Conservation (phyloP, 2,329 filamentous ascomycete species). For the Diaporthe sp. region DNA sequence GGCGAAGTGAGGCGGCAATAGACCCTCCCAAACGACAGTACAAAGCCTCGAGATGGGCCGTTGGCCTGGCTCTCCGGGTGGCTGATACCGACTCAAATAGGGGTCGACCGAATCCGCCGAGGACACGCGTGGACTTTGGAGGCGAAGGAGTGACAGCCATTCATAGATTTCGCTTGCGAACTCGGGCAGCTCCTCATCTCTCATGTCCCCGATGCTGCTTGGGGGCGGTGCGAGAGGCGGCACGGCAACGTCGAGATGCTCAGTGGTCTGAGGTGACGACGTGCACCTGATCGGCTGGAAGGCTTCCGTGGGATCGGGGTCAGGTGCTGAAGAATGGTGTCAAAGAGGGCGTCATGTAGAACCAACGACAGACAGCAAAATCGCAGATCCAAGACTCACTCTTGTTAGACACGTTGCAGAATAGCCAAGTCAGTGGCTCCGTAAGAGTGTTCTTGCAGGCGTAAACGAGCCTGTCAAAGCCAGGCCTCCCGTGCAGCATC, state of each 20-base stretch:
- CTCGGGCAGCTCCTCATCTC: slow-evolving; percentile 70
- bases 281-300: slow-evolving; percentile 59
- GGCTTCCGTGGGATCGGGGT: slow-evolving; percentile 62
- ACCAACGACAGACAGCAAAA: slow-evolving; percentile 7
- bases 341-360: slow-evolving; percentile 43
- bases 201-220: slow-evolving; percentile 50
- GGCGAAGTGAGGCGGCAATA: slow-evolving; percentile 67
- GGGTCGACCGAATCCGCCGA: slow-evolving; percentile 72
- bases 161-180: slow-evolving; percentile 76
- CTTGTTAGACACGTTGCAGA: slow-evolving; percentile 70
- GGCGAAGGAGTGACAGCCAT: slow-evolving; percentile 77
- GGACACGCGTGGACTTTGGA: slow-evolving; percentile 74
- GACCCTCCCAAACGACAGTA: slow-evolving; percentile 71
- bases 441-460: slow-evolving; percentile 84
- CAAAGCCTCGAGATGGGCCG: slow-evolving; percentile 53
- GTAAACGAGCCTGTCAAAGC: slow-evolving; percentile 82
- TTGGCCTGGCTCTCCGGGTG: slow-evolving; percentile 57
- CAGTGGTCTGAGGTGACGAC: slow-evolving; percentile 49
- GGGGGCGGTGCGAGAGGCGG: slow-evolving; percentile 50
- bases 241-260: slow-evolving; percentile 46
- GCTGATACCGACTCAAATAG: slow-evolving; percentile 76
- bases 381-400: slow-evolving; percentile 51
- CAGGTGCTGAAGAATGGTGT: slow-evolving; percentile 53
- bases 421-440: slow-evolving; percentile 80
- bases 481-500: slow-evolving; percentile 87